A percentile compares a stretch with the other conserved stretches of the same genome.
These are phyloP conservation scores for Fraxinus pennsylvanica DNA, from an alignment of 257 asterid species.

Conservation along the genomic window DNA sequence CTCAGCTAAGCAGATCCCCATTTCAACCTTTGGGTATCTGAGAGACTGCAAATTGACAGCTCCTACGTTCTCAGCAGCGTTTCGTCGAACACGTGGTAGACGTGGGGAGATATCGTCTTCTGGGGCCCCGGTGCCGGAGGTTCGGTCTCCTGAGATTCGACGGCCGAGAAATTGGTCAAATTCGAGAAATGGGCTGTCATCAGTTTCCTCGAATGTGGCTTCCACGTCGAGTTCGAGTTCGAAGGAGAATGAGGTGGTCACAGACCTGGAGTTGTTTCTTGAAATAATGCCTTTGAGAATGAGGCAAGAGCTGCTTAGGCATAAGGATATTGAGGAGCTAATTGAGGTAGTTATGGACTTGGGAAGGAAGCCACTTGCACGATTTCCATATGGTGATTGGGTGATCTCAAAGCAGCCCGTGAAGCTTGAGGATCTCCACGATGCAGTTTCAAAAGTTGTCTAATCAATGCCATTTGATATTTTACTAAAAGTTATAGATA, in stretches of 20 bases:
- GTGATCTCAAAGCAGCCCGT: constrained; percentile 73
- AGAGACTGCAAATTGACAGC: constrained; percentile 24
- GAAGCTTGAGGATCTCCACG: constrained; percentile 69
- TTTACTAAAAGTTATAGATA: not conserved
- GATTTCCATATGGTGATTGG: constrained; percentile 94
- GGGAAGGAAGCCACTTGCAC: constrained; percentile 92
- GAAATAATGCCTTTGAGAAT: constrained; percentile 76
- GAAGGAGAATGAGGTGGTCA: constrained; percentile 52
- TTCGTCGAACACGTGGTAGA: constrained; percentile 55
- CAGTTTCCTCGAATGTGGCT: constrained; percentile 41
- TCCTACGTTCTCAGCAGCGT: constrained; percentile 49
- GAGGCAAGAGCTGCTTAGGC: constrained; percentile 66
- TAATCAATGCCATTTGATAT: not conserved
- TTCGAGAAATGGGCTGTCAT: constrained; percentile 51
- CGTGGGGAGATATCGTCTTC: constrained; percentile 49
- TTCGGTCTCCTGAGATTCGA: constrained; percentile 66
- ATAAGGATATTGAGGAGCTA: constrained; percentile 61
- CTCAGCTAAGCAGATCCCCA: constrained; percentile 65
- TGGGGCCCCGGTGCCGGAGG: constrained; percentile 38
- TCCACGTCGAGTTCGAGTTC: constrained; percentile 52
- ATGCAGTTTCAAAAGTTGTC: constrained; percentile 84
- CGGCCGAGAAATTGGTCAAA: constrained; percentile 57
- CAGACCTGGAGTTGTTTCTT: constrained; percentile 87
- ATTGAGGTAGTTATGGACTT: constrained; percentile 98
- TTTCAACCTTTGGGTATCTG: constrained; percentile 54